Evolutionary conservation across 148 eudicot species (phyloP).

Genomic region (Vaccinium darrowii): DNA sequence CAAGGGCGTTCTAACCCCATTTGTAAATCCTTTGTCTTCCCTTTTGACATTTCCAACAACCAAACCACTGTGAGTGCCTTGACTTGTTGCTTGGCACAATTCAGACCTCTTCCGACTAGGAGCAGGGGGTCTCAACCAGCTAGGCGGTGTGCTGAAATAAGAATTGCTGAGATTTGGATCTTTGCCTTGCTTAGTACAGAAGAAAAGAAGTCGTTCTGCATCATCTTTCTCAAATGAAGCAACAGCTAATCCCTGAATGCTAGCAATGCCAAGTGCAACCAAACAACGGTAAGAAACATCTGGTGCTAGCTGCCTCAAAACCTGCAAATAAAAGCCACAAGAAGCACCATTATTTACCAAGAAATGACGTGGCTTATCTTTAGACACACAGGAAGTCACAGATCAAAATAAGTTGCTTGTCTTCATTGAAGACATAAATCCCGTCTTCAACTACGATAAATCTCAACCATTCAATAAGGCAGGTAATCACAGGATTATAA

Average conservation of each 20-base stretch:
- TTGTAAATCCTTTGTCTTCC: slow-evolving; percentile 34
- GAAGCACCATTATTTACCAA: not conserved
- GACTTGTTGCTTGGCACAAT: slow-evolving; percentile 37
- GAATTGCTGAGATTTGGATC: slow-evolving; percentile 28
- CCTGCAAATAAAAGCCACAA: slow-evolving; percentile 40
- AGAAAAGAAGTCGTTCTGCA: slow-evolving; percentile 79
- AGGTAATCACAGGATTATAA: not conserved
- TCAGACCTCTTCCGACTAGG: slow-evolving; percentile 62
- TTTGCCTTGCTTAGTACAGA: slow-evolving; percentile 41
- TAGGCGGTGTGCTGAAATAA: slow-evolving; percentile 45
- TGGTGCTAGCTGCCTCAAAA: slow-evolving; percentile 92
- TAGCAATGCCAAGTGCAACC: slow-evolving; percentile 83
- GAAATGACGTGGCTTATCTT: not conserved
- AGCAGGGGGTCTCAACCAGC: slow-evolving; percentile 84
- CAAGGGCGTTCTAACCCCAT: slow-evolving; percentile 39
- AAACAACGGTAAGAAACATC: slow-evolving; percentile 78
- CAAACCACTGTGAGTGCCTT: slow-evolving; percentile 29
- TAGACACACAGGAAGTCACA: not conserved
- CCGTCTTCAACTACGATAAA: not conserved
- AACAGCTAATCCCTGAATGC: slow-evolving; percentile 88
- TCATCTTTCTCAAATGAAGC: slow-evolving; percentile 85
- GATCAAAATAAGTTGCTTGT: not conserved
- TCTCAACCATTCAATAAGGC: not conserved
- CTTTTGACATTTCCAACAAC: slow-evolving; percentile 22
- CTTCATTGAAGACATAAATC: not conserved